phyloP scores from a whole-genome alignment of 2,329 filamentous ascomycete genomes.

The Penicillium janthinellum region DNA sequence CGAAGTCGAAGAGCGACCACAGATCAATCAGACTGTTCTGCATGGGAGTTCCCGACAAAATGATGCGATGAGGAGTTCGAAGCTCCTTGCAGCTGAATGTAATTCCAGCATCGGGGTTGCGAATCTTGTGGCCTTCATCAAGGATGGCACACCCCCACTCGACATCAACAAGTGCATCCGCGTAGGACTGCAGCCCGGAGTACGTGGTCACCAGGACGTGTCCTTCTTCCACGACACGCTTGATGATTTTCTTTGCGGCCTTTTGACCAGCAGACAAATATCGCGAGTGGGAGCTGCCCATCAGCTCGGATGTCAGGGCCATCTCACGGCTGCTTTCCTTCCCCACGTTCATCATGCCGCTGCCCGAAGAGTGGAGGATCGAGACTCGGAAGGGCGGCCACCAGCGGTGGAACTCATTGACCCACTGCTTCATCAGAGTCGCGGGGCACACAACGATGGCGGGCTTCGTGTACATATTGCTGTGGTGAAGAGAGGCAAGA shows the following conservation, averaged over 20 bases:
- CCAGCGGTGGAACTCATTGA: slow-evolving; percentile 97
- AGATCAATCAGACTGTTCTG: slow-evolving; percentile 95
- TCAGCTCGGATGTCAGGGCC: slow-evolving; percentile 60
- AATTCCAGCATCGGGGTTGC: slow-evolving; percentile 92
- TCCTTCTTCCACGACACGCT: slow-evolving; percentile 78
- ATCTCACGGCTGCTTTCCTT: slow-evolving; percentile 65
- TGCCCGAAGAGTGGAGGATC: slow-evolving; percentile 92
- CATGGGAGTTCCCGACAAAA: slow-evolving; percentile 94
- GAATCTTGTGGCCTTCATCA: slow-evolving; percentile 97
- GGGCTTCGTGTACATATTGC: slow-evolving; percentile 78
- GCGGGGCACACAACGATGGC: slow-evolving; percentile 91
- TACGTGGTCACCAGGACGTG: slow-evolving; percentile 97
- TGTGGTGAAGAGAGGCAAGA: slow-evolving; percentile 88
- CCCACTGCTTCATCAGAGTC: slow-evolving; percentile 95
- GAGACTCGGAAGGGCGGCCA: slow-evolving; percentile 98
- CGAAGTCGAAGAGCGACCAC: slow-evolving; percentile 97
- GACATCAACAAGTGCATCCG: slow-evolving; percentile 75
- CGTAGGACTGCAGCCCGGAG: slow-evolving; percentile 90
- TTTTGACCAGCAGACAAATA: slow-evolving; percentile 58
- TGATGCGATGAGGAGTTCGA: slow-evolving; percentile 84
- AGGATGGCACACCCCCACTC: slow-evolving; percentile 93
- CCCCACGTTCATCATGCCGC: slow-evolving; percentile 85
- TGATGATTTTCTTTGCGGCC: slow-evolving; percentile 76
- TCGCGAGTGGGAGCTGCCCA: slow-evolving; percentile 47
- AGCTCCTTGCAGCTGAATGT: slow-evolving; percentile 95